phyloP scores from a whole-genome alignment of 768 basidiomycete genomes.

The Tulasnella sp. region DNA sequence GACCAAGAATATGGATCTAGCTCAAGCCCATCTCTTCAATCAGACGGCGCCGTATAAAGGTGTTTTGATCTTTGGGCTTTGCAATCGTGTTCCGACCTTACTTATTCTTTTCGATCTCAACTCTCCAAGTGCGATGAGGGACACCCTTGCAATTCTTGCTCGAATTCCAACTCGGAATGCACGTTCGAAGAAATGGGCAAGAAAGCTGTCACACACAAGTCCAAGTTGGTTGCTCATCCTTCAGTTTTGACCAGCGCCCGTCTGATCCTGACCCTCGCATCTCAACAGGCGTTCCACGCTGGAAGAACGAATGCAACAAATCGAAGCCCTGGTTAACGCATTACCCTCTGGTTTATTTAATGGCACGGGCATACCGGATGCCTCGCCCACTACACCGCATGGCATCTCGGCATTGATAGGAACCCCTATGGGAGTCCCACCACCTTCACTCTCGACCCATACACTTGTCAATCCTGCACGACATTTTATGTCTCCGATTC shows the following conservation, averaged over 20 bases:
- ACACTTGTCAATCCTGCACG: slow-evolving; percentile 73
- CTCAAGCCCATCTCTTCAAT: background rate
- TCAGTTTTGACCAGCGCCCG: background rate
- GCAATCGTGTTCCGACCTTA: background rate
- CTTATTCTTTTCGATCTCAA: background rate
- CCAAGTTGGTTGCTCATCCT: slow-evolving; percentile 46
- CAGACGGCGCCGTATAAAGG: slow-evolving; percentile 69
- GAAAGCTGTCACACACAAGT: slow-evolving; percentile 76
- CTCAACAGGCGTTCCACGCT: slow-evolving; percentile 38
- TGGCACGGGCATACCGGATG: slow-evolving; percentile 13
- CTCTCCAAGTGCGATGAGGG: slow-evolving; percentile 57
- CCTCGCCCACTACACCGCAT: background rate
- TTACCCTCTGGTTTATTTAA: slow-evolving; percentile 74
- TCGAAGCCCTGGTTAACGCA: slow-evolving; percentile 74
- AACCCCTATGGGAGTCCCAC: slow-evolving; percentile 53
- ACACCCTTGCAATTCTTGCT: slow-evolving; percentile 77
- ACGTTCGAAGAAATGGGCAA: slow-evolving; percentile 85
- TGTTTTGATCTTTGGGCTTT: background rate
- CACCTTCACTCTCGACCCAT: slow-evolving; percentile 63
- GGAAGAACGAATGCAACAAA: slow-evolving; percentile 80
- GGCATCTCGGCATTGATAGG: slow-evolving; percentile 28
- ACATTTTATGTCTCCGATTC: slow-evolving; percentile 34
- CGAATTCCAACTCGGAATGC: slow-evolving; percentile 70
- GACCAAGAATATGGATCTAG: background rate
- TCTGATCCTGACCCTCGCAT: background rate